Evolutionary conservation across 805 yeast species (phyloP).

Genomic region (Metschnikowia continentalis): DNA sequence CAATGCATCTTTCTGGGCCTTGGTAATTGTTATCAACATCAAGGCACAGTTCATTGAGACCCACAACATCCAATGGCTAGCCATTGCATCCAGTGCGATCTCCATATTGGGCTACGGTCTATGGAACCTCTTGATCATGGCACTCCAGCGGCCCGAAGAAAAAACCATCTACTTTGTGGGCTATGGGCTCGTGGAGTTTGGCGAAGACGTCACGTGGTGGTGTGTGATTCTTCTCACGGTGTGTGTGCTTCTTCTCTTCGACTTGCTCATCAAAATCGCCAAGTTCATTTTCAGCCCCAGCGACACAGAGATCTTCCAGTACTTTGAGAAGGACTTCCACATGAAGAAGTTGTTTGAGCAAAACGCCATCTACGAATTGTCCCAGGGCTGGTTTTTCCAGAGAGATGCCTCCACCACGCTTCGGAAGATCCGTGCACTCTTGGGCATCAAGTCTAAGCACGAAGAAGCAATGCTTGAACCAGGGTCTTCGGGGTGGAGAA

Average conservation of each 20-base stretch:
- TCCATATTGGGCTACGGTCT: constrained; percentile 81
- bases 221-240: constrained; percentile 57
- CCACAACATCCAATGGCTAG: constrained; percentile 66
- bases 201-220: constrained; percentile 85
- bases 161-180: constrained; percentile 66
- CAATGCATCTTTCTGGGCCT: constrained; percentile 64
- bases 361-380: constrained; percentile 66
- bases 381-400: constrained; percentile 74
- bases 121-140: constrained; percentile 79
- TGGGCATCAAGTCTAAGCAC: constrained; percentile 17
- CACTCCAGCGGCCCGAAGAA: constrained; percentile 51
- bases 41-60: constrained; percentile 81
- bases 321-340: constrained; percentile 64
- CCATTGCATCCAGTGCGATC: constrained; percentile 58
- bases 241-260: constrained; percentile 60
- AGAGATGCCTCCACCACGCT: constrained; percentile 37
- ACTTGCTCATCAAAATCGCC: constrained; percentile 56
- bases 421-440: constrained; percentile 7
- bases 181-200: constrained; percentile 71
- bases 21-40: constrained; percentile 67
- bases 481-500: constrained; percentile 39
- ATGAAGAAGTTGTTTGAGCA: constrained; percentile 69
- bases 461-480: constrained; percentile 10
- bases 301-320: constrained; percentile 76
- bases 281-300: constrained; percentile 56